Conservation (phyloP, 345 rosid genomes). For the Erucastrum elatum region DNA sequence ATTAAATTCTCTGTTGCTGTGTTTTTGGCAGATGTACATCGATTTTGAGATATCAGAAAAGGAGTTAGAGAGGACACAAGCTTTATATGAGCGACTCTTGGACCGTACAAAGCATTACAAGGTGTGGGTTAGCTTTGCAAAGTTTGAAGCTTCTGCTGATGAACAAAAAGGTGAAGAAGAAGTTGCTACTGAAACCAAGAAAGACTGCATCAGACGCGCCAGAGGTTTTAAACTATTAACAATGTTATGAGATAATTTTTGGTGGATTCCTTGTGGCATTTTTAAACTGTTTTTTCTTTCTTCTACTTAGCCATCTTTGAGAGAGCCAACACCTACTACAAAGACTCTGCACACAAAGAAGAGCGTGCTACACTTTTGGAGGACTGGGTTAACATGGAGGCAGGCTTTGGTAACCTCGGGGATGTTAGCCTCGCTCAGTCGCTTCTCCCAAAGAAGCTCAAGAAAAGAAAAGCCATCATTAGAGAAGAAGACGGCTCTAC, state of each 20-base stretch:
- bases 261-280: neutral
- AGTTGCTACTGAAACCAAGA: neutral
- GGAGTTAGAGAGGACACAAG: neutral
- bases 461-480: too few relatives aligned
- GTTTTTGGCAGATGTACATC: neutral
- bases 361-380: neutral
- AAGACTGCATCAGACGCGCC: neutral
- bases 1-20: neutral
- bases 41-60: neutral
- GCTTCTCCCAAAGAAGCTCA: neutral
- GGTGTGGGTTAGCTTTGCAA: neutral
- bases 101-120: neutral
- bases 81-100: neutral
- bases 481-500: too few relatives aligned
- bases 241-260: neutral
- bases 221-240: neutral
- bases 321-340: neutral
- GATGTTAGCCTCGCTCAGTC: neutral
- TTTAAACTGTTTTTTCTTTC: neutral
- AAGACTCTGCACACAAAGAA: neutral
- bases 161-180: neutral
- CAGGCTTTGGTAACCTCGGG: neutral
- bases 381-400: neutral
- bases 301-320: neutral
- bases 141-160: too few relatives aligned